These are phyloP conservation scores for Amaranthus palmeri DNA, from an alignment of 148 eudicot genomes.

Conservation along the genomic window DNA sequence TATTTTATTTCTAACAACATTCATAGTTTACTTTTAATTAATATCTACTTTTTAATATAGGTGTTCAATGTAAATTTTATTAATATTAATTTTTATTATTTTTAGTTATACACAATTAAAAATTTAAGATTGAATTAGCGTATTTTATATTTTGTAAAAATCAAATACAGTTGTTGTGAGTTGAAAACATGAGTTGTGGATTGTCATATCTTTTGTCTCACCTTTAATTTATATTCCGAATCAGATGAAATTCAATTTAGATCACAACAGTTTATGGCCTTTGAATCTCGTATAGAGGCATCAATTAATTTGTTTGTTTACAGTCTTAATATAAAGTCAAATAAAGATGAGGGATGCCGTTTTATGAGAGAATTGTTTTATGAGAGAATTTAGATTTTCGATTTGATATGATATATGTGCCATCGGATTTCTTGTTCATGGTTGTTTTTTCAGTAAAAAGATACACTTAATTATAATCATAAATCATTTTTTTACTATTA, in stretches of 20 bases:
- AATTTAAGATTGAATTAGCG: too few relatives aligned
- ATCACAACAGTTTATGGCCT: not conserved
- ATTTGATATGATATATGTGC: not conserved
- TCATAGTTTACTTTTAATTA: too few relatives aligned
- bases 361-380: not conserved
- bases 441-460: not conserved
- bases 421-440: not conserved
- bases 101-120: too few relatives aligned
- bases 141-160: too few relatives aligned
- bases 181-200: too few relatives aligned
- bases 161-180: too few relatives aligned
- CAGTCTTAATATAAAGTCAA: not conserved
- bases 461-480: not conserved
- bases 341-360: not conserved
- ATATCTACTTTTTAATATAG: too few relatives aligned
- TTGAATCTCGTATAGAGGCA: conserved; percentile 9
- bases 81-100: too few relatives aligned
- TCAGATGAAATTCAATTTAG: not conserved
- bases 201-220: too few relatives aligned
- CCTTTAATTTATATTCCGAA: too few relatives aligned
- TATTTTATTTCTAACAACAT: too few relatives aligned
- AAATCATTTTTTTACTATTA: not conserved
- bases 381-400: not conserved
- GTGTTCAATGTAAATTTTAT: too few relatives aligned
- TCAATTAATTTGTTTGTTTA: not conserved